phyloP scores from a whole-genome alignment of 2,329 filamentous ascomycete species.

The Alternaria atra region DNA sequence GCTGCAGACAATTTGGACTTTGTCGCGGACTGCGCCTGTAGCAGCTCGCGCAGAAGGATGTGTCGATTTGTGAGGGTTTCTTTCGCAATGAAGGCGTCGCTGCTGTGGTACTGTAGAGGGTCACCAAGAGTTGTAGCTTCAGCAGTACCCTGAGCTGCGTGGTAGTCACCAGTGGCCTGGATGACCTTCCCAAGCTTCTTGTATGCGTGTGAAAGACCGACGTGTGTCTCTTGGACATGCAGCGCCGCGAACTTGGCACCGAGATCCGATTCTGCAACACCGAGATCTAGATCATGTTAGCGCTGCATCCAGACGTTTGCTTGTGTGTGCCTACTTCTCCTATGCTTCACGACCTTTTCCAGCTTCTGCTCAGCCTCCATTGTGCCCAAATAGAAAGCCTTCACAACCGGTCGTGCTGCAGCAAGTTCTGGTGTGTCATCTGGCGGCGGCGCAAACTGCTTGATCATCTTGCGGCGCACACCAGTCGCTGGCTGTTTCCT shows the following conservation, averaged over 20 bases:
- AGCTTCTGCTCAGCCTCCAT: conserved; percentile 99
- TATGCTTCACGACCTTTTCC: conserved; percentile 89
- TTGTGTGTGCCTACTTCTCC: conserved; percentile 72
- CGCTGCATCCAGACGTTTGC: neutral
- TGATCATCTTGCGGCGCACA: conserved; percentile 91
- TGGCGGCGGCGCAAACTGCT: conserved; percentile 96
- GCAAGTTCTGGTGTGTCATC: conserved; percentile 96
- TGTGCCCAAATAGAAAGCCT: conserved; percentile 91
- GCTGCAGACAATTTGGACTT: conserved; percentile 84
- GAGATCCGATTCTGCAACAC: conserved; percentile 90
- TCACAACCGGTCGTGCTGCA: conserved; percentile 87
- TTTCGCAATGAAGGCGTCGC: conserved; percentile 97
- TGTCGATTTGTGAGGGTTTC: conserved; percentile 97
- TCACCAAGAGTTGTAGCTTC: conserved; percentile 96
- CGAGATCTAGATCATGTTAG: conserved; percentile 71
- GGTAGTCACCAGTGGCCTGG: conserved; percentile 92
- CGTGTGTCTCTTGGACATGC: conserved; percentile 88
- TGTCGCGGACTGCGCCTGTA: conserved; percentile 88
- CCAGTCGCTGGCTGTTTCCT: conserved; percentile 97
- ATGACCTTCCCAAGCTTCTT: conserved; percentile 94
- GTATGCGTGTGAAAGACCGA: conserved; percentile 87
- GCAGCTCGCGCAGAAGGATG: conserved; percentile 90
- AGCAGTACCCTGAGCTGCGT: conserved; percentile 94
- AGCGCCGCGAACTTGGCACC: conserved; percentile 89
- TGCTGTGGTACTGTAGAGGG: conserved; percentile 91